Evolutionary conservation across 2,329 filamentous ascomycete species (phyloP), one percentile per base, ranked within the genome.

Genomic region (Lomentospora prolificans): DNA sequence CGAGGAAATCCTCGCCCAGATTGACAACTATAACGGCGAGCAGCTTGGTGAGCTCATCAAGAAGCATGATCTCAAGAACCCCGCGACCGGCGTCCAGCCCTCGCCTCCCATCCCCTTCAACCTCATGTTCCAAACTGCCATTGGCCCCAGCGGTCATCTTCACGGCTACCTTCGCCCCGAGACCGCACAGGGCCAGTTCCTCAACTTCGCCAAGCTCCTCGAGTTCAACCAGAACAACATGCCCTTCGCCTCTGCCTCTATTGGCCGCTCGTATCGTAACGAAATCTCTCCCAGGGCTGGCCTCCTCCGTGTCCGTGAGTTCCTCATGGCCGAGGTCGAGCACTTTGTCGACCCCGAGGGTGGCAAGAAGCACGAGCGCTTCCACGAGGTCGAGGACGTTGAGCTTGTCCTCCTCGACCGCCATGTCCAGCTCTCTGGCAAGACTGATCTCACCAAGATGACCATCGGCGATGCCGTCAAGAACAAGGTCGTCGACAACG

Each of bases 241-340:
- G 88, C 94, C 94, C 25, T 97, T 99, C 67, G 94, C 94, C 12
- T 97, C 92, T 52, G 94, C 94, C 50, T 95, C 89, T 39, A 95
- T 99, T 68, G 94, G 94, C 72, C 96, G 96, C 74, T 96, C 92
- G 1, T 97, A 96, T 81, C 85, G 94, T 65, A 99, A 99, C 69
- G 94, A 99, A 69, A 96, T 99, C 64, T 96, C 94, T 0, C 94
- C 94, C 8, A 84, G 94, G 56, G 83, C 89, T 60, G 94, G 94
- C 72, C 84, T 99, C 41, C 75, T 99, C 57, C 87, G 94, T 64
- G 94, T 99, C 46, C 89, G 94, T 64, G 94, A 99, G 71, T 97
- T 99, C 75, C 74, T 96, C 64, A 97, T 99, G 94, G 94, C 92
- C 24, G 94, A 99, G 74, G 96, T 99, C 64, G 94, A 99, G 76